Evolutionary conservation across 768 basidiomycete genomes (phyloP), one percentile per base, ranked within the genome.

Genomic region (Lactifluus piperatus): DNA sequence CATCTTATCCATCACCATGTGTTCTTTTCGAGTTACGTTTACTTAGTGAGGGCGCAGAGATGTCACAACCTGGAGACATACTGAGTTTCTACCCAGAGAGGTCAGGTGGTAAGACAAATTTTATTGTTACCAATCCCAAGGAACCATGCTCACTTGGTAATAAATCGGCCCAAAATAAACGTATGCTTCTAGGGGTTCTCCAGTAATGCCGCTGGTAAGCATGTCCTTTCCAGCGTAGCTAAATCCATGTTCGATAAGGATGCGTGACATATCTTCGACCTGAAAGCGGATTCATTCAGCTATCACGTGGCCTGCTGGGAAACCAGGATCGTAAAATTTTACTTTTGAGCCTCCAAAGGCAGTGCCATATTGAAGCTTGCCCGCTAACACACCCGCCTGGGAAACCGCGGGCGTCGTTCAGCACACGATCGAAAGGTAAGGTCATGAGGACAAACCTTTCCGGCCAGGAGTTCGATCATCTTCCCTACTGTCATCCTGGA

Each of bases 1-100:
- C 97, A 99, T 99, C 79, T 99, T 99, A 79, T 99, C 97, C 86
- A 97, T 89, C 51, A 98, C 95, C 95, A 98, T 98, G 75, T 95
- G 94, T 77, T 94, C 85, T 89, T n/a, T n/a, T 44, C 65, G 41
- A 52, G 18, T 51, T n/a, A n/a, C n/a, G n/a, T n/a, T 39, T 37
- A 37, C 13, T 66, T 45, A 67, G 58, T 39, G 30, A 51, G 46
- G 44, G 18, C 47, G 29, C 29, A 18, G 39, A 36, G 48, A 37
- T 8, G 24, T 32, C 30, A 20, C 50, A 58, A 29, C 51, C 41
- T 30, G 26, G 58, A 50, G 46, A 72, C 91, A 77, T 72, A 97
- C 94, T 98, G 57, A 98, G 80, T 86, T 97, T 97, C 90, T 94
- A 73, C 37, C 65, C 26, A 68, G 51, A 59, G 58, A 44, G 26